Evolutionary conservation across 2,329 filamentous ascomycete species (phyloP).

Genomic region (Saccharata proteae): DNA sequence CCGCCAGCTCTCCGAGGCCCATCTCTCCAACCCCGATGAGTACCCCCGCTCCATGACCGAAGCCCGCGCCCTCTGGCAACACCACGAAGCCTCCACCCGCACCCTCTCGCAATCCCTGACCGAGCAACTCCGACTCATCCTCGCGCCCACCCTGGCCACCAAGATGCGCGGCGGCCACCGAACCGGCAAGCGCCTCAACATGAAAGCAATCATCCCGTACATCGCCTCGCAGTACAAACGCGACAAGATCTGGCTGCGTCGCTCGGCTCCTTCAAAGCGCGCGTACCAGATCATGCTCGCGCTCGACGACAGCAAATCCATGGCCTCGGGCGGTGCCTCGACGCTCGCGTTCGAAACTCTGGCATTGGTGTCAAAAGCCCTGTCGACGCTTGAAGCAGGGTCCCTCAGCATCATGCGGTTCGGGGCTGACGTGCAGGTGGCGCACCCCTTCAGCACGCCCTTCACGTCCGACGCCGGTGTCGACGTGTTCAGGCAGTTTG

Average conservation of each 20-base stretch:
- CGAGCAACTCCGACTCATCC: slow-evolving; percentile 88
- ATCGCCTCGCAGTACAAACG: slow-evolving; percentile 97
- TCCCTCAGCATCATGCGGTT: slow-evolving; percentile 89
- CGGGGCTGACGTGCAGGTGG: slow-evolving; percentile 69
- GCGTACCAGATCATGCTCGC: slow-evolving; percentile 96
- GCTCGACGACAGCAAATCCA: slow-evolving; percentile 88
- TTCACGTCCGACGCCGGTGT: slow-evolving; percentile 73
- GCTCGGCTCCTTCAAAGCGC: slow-evolving; percentile 81
- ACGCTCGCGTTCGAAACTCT: slow-evolving; percentile 85
- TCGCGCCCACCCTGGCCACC: slow-evolving; percentile 86
- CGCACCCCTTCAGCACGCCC: slow-evolving; percentile 72
- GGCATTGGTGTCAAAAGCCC: slow-evolving; percentile 74
- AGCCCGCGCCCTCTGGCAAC: slow-evolving; percentile 68
- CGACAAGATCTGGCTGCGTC: slow-evolving; percentile 99
- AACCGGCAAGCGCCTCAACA: slow-evolving; percentile 95
- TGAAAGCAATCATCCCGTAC: slow-evolving; percentile 98
- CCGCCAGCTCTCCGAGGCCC: slow-evolving; percentile 39
- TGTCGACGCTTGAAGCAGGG: slow-evolving; percentile 88
- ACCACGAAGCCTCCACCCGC: slow-evolving; percentile 75
- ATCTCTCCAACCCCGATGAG: slow-evolving; percentile 22
- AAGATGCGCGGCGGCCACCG: slow-evolving; percentile 95
- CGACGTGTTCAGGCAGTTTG: slow-evolving; percentile 73
- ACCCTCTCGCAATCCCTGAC: slow-evolving; percentile 79
- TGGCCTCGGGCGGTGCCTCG: slow-evolving; percentile 71
- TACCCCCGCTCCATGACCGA: slow-evolving; percentile 24